Evolutionary conservation across 2,329 filamentous ascomycete genomes (phyloP).

Genomic region (Capronia epimyces): DNA sequence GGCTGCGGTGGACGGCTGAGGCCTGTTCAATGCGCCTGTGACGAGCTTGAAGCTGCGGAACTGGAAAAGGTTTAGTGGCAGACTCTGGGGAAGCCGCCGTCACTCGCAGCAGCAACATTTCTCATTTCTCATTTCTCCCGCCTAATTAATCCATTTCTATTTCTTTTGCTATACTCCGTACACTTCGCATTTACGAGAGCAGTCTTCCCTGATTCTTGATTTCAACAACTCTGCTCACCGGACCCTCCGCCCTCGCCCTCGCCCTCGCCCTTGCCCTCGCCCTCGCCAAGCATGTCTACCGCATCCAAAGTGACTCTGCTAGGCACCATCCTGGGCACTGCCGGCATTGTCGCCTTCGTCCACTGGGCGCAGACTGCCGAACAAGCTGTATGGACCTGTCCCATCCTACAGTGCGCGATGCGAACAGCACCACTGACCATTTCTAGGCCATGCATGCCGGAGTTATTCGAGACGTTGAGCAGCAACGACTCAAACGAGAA

Average conservation of each 20-base stretch:
- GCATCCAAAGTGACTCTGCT: slow-evolving; percentile 81
- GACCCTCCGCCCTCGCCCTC: too few species aligned
- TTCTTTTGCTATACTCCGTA: too few species aligned
- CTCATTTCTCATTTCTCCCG: background rate
- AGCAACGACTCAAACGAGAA: slow-evolving; percentile 83
- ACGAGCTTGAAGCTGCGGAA: slow-evolving; percentile 20
- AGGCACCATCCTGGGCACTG: slow-evolving; percentile 69
- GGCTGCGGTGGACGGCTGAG: too few species aligned
- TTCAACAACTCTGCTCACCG: too few species aligned
- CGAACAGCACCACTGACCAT: background rate
- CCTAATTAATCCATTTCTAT: background rate
- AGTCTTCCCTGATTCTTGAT: too few species aligned
- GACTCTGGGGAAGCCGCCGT: slow-evolving; percentile 3
- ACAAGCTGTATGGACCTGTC: slow-evolving; percentile 59
- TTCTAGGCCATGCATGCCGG: slow-evolving; percentile 83
- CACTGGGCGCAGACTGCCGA: slow-evolving; percentile 85
- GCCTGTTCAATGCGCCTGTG: slow-evolving; percentile 10
- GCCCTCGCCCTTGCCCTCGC: too few species aligned
- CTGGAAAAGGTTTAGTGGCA: slow-evolving; percentile 12
- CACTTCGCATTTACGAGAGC: too few species aligned
- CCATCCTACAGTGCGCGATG: slow-evolving; percentile 1
- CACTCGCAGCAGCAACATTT: background rate
- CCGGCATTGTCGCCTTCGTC: slow-evolving; percentile 73
- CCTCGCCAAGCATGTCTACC: slow-evolving; percentile 75
- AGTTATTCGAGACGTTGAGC: slow-evolving; percentile 89